Evolutionary conservation across 2,329 filamentous ascomycete genomes (phyloP).

Genomic region (Claviceps citrina): DNA sequence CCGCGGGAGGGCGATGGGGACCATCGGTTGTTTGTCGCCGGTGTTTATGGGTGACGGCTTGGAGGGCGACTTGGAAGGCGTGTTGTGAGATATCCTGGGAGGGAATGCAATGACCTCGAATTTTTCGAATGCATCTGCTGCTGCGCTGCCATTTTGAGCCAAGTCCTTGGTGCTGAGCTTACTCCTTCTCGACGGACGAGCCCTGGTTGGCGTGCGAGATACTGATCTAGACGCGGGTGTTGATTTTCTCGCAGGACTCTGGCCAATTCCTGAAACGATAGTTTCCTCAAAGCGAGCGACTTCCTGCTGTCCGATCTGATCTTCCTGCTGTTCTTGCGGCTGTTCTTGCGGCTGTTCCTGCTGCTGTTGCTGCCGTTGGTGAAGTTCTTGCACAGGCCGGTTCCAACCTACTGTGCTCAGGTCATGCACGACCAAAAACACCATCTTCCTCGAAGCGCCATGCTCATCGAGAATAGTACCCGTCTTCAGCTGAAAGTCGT

Average conservation of each 20-base stretch:
- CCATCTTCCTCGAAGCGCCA: slow-evolving; percentile 15
- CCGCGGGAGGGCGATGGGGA: slow-evolving; percentile 23
- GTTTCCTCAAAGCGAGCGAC: neutral
- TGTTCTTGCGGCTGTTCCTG: neutral
- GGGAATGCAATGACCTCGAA: slow-evolving; percentile 23
- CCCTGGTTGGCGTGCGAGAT: neutral
- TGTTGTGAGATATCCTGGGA: neutral
- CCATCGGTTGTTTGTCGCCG: slow-evolving; percentile 2
- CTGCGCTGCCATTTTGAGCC: slow-evolving; percentile 12
- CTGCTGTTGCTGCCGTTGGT: neutral
- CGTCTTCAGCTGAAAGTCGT: slow-evolving; percentile 23
- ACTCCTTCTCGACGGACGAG: neutral
- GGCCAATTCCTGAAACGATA: neutral
- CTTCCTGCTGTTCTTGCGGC: neutral
- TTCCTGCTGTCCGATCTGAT: neutral
- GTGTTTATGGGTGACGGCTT: slow-evolving; percentile 1
- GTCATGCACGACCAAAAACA: slow-evolving; percentile 31
- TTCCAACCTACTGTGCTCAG: slow-evolving; percentile 34
- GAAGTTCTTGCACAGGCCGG: slow-evolving; percentile 19
- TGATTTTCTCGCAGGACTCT: neutral
- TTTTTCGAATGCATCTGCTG: slow-evolving; percentile 23
- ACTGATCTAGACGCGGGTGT: neutral
- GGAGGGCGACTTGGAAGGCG: slow-evolving; percentile 1
- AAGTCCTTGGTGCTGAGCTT: neutral
- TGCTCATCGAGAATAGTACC: slow-evolving; percentile 6